Base-by-base conservation (phyloP, 2,329 filamentous ascomycete species). In the Colletotrichum chlorophyti region DNA sequence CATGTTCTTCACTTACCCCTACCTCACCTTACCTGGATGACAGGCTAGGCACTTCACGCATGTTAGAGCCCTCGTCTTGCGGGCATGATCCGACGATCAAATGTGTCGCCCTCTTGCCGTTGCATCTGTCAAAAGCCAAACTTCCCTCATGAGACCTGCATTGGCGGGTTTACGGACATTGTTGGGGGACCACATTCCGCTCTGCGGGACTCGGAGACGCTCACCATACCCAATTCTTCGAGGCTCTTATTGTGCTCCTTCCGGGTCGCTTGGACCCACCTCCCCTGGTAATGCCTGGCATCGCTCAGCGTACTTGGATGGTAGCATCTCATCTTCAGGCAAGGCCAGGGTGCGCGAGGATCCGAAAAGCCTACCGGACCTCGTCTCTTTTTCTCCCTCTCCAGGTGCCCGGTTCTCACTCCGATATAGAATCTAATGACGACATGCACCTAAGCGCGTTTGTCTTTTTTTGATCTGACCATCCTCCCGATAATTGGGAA, bases 51-150 rank as follows among this genome's bases (percentile, higher is more conserved):
- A 24, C 17, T 45, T 31, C 27, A 42, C 37, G 29, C 23, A 45
- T 58, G 55, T 64, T 65, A 48, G 53, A 24, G 47, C 34, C 59
- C 53, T 53, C 65, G 65, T 60, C 46, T 47, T 48, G 65, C 65
- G 58, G 64, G 60, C 40, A 64, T 61, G 62, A 60, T 62, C 61
- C 45, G 63, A 51, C 62, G 62, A 66, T 65, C 64, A 53, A 26
- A 23, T n/a, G n/a, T n/a, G 63, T 59, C 53, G 50, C 52, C 63
- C 46, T 46, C 55, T 45, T 54, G 57, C 60, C 40, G 55, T 40
- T 37, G 11, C 50, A 40, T 58, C 47, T 41, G 52, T 54, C 53
- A 53, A 52, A 48, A 47, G 51, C 62, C 26, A 55, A 31, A 34
- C 58, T 19, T 34, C 40, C 6, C 26, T 29, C 29, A 17, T 40